Conservation (phyloP, 306 rosid species). For the Glycine soja region DNA sequence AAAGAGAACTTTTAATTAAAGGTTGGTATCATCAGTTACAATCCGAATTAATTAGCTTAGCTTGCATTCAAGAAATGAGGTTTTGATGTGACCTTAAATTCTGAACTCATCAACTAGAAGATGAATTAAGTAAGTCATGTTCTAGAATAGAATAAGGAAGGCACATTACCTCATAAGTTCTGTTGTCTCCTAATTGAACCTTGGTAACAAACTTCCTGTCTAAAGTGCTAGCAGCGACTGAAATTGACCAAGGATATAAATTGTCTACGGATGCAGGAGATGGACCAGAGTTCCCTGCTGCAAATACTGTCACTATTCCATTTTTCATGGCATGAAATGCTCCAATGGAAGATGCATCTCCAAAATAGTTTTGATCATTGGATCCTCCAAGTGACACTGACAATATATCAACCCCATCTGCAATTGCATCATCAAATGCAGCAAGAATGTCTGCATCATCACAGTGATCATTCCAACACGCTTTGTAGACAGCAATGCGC, state of each 20-base stretch:
- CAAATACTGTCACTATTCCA: slow-evolving; percentile 48
- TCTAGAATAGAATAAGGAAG: neutral
- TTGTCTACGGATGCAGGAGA: neutral
- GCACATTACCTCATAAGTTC: slow-evolving; percentile 46
- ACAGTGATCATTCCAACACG: slow-evolving; percentile 54
- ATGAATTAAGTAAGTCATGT: neutral
- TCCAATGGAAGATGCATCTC: slow-evolving; percentile 43
- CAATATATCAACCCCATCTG: slow-evolving; percentile 63
- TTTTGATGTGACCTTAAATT: neutral
- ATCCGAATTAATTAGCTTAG: neutral
- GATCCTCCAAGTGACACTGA: slow-evolving; percentile 47
- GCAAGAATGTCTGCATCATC: slow-evolving; percentile 49
- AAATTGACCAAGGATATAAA: slow-evolving; percentile 57
- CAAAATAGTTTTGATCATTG: neutral
- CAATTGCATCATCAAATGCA: slow-evolving; percentile 67
- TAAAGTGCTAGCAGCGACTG: slow-evolving; percentile 58
- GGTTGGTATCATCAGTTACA: neutral
- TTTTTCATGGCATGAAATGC: slow-evolving; percentile 62
- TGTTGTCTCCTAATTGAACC: slow-evolving; percentile 53
- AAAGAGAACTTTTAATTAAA: neutral
- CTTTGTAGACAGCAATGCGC: slow-evolving; percentile 66
- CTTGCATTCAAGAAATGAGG: neutral
- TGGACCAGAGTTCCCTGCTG: slow-evolving; percentile 61
- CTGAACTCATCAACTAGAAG: neutral
- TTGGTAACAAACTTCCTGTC: slow-evolving; percentile 58